These are phyloP conservation scores for Leccinum ochraceum DNA, from an alignment of 768 basidiomycete species.

Conservation along the genomic window DNA sequence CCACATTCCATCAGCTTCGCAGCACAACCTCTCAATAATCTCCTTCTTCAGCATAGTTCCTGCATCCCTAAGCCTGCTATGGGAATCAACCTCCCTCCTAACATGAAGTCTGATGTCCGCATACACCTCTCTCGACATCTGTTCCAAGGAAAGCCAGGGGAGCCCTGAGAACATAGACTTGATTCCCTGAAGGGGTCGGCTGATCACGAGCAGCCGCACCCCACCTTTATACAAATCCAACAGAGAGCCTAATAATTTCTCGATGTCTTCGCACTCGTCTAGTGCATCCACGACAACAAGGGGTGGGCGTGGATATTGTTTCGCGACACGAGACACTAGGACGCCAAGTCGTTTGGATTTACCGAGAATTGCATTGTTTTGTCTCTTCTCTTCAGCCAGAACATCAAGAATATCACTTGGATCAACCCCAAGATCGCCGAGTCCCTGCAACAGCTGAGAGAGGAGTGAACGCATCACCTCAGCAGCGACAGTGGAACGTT, in stretches of 20 bases:
- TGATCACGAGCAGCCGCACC: constrained; percentile 12
- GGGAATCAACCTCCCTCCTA: constrained; percentile 7
- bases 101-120: constrained; percentile 12
- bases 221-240: not conserved
- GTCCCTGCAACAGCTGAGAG: not conserved
- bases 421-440: not conserved
- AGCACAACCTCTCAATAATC: not conserved
- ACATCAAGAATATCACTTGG: not conserved
- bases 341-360: not conserved
- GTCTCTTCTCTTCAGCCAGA: not conserved
- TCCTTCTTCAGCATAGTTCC: constrained; percentile 1
- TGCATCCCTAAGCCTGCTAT: constrained; percentile 2
- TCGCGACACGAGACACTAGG: not conserved
- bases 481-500: too few species aligned
- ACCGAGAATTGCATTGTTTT: not conserved
- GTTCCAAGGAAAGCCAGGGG: constrained; percentile 8
- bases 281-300: constrained; percentile 15
- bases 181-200: constrained; percentile 5
- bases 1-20: constrained; percentile 16
- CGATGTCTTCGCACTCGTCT: constrained; percentile 19
- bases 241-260: constrained; percentile 3
- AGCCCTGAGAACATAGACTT: not conserved
- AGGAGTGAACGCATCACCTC: too few species aligned
- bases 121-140: not conserved
- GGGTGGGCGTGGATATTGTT: not conserved